phyloP scores from a whole-genome alignment of 2,329 filamentous ascomycete species.

The Cercospora sp. region DNA sequence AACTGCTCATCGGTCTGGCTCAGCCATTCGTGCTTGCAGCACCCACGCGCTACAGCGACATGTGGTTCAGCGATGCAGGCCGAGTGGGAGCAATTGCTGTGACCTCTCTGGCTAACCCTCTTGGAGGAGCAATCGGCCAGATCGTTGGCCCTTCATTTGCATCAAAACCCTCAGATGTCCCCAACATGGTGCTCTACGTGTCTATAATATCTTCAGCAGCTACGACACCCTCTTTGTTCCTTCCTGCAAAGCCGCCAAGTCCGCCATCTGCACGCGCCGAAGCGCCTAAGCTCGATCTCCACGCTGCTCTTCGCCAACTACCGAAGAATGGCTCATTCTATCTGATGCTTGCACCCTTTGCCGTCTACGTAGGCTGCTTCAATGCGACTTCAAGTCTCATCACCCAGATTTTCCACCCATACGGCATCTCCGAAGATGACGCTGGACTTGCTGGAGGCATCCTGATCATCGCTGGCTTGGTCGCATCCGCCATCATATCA shows the following conservation, averaged over 20 bases:
- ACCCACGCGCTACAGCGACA: slow-evolving; percentile 85
- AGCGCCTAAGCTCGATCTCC: slow-evolving; percentile 54
- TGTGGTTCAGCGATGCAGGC: slow-evolving; percentile 88
- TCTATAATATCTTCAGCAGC: slow-evolving; percentile 57
- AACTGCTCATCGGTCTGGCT: slow-evolving; percentile 83
- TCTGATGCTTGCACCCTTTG: slow-evolving; percentile 78
- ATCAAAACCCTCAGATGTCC: slow-evolving; percentile 62
- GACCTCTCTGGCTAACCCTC: slow-evolving; percentile 80
- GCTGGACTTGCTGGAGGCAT: slow-evolving; percentile 88
- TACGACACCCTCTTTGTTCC: slow-evolving; percentile 74
- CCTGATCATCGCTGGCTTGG: slow-evolving; percentile 83
- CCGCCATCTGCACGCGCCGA: slow-evolving; percentile 69
- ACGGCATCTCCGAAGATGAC: slow-evolving; percentile 78
- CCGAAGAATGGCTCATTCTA: slow-evolving; percentile 69
- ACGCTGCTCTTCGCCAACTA: slow-evolving; percentile 52
- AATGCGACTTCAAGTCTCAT: slow-evolving; percentile 85
- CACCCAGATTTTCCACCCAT: slow-evolving; percentile 85
- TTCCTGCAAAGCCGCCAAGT: slow-evolving; percentile 73
- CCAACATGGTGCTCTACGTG: slow-evolving; percentile 69
- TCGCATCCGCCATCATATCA: slow-evolving; percentile 71
- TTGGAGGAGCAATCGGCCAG: slow-evolving; percentile 86
- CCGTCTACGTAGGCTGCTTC: slow-evolving; percentile 86
- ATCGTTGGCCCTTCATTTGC: slow-evolving; percentile 80
- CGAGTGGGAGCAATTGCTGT: slow-evolving; percentile 85
- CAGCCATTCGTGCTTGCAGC: slow-evolving; percentile 91